Conservation (phyloP, 2,329 filamentous ascomycete species). For the Fusarium oligoseptatum region DNA sequence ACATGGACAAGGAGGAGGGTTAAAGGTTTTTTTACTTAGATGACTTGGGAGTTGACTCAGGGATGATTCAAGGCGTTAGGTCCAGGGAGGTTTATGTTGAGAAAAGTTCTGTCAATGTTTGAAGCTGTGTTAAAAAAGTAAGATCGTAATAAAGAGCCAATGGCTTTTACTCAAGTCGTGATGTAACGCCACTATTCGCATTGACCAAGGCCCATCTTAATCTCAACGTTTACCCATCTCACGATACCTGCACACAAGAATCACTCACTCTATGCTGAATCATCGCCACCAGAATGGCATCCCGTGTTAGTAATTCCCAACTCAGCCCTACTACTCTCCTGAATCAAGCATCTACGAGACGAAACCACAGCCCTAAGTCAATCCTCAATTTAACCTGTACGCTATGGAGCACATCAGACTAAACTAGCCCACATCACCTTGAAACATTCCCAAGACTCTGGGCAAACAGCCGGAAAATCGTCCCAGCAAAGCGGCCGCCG, state of each 20-base stretch:
- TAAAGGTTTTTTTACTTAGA: conserved; percentile 49
- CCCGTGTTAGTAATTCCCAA: conserved; percentile 15
- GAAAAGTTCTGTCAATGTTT: conserved; percentile 14
- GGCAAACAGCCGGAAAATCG: background rate
- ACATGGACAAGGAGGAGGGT: conserved; percentile 84
- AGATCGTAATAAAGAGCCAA: background rate
- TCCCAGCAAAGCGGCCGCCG: conserved; percentile 28
- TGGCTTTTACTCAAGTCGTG: background rate
- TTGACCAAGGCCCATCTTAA: background rate
- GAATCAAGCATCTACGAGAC: background rate
- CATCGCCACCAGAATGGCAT: background rate
- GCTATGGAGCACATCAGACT: background rate
- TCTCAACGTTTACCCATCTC: background rate
- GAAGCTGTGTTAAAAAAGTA: conserved; percentile 6
- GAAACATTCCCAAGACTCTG: conserved; percentile 29
- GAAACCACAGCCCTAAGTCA: background rate
- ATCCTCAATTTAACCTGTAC: background rate
- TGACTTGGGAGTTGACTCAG: conserved; percentile 6
- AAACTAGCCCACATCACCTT: background rate
- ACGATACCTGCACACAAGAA: background rate
- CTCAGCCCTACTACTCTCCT: conserved; percentile 17
- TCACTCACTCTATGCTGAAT: background rate
- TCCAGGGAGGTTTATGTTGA: conserved; percentile 23
- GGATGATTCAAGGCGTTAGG: conserved; percentile 30
- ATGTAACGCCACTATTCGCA: background rate